phyloP scores from a whole-genome alignment of 2,329 filamentous ascomycete genomes.

The Claviceps pazoutovae region DNA sequence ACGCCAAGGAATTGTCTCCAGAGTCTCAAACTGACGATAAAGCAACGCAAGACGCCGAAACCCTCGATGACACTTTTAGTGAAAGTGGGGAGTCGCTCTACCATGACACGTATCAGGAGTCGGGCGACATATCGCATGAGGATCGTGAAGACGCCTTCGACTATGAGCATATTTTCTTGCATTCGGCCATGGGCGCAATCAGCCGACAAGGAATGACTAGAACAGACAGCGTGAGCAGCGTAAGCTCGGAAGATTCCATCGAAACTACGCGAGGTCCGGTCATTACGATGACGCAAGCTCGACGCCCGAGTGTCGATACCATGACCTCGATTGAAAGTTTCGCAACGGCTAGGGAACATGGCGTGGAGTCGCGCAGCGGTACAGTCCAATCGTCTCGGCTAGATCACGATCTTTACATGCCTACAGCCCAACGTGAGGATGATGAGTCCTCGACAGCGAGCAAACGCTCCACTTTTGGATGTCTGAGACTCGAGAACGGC shows the following conservation, averaged over 20 bases:
- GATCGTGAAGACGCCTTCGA: slow-evolving; percentile 92
- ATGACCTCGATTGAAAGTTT: slow-evolving; percentile 40
- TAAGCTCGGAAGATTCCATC: slow-evolving; percentile 44
- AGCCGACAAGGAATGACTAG: slow-evolving; percentile 24
- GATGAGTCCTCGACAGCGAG: slow-evolving; percentile 4
- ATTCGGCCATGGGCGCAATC: slow-evolving; percentile 77
- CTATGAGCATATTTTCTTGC: slow-evolving; percentile 89
- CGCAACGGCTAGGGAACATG: slow-evolving; percentile 40
- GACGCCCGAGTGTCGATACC: slow-evolving; percentile 35
- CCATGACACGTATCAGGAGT: slow-evolving; percentile 44
- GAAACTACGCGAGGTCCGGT: slow-evolving; percentile 43
- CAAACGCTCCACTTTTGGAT: slow-evolving; percentile 15
- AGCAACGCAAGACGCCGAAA: slow-evolving; percentile 10
- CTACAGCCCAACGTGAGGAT: slow-evolving; percentile 10
- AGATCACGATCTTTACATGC: slow-evolving; percentile 11
- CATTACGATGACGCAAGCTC: slow-evolving; percentile 10
- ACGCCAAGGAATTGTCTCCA: slow-evolving; percentile 1
- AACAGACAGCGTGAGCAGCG: slow-evolving; percentile 35
- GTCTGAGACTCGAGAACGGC: not conserved
- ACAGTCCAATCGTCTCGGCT: slow-evolving; percentile 8
- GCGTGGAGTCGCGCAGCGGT: slow-evolving; percentile 23
- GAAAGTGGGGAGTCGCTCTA: slow-evolving; percentile 52
- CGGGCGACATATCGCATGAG: slow-evolving; percentile 58
- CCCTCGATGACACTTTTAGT: slow-evolving; percentile 27
- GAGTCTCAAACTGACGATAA: slow-evolving; percentile 5